Evolutionary conservation across 1,139 yeast species (phyloP), one percentile per base, ranked within the genome.

Genomic region (Sugiyamaella pinicola): DNA sequence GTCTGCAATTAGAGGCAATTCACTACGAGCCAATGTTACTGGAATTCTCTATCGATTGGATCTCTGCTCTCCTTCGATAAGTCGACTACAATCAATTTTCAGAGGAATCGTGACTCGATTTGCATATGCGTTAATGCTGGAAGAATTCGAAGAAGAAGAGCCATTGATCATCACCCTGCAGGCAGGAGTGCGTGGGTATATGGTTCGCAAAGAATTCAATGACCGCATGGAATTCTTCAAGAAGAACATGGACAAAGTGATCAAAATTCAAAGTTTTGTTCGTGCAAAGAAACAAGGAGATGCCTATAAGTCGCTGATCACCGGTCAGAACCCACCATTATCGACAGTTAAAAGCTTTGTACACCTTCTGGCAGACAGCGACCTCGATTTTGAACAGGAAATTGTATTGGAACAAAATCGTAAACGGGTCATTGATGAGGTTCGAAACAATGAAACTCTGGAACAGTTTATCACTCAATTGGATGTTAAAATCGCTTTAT

Each of bases 341-440:
- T 71, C 83, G 21, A 87, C 90, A 0, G 84, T 95, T 38, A 80
- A 84, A 61, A 84, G 82, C 55, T 95, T 90, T 69, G 87, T 93
- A 1, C 82, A 83, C 59, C 71, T 93, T 44, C 73, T 93, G 47
- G 86, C 88, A 55, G 93, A 85, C 59, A 82, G 82, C 54, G 93
- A 86, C 54, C 61, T 69, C 31, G 96, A 88, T 64, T 85, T 83
- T 66, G 86, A 83, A 55, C 87, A 86, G 61, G 96, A 89, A 61
- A 75, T 87, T 57, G 82, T 80, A 53, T 71, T 91, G 34, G 87
- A 87, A 37, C 81, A 80, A 49, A 71, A 81, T 55, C 84, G 88
- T 60, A 91, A 87, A 57, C 74, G 78, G 34, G 85, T 88, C 38
- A 77, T 82, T 47, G 83, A 79, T 47, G 83, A 79, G 55, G 83